Conservation (phyloP, 306 rosid species). For the Nissolia schottii region DNA sequence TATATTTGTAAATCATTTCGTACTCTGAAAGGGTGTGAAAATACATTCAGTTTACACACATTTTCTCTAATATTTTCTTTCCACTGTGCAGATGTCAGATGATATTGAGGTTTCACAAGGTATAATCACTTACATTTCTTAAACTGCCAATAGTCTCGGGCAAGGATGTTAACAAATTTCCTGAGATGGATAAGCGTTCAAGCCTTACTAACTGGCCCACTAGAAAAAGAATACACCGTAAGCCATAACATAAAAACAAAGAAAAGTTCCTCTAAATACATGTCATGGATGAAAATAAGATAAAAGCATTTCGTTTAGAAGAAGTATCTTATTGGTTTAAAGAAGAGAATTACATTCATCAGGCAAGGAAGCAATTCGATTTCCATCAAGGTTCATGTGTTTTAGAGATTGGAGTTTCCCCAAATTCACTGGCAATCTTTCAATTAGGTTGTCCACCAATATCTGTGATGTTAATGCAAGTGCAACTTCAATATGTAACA, state of each 20-base stretch:
- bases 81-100: conserved; percentile 21
- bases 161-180: conserved; percentile 56
- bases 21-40: too few species aligned
- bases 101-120: conserved; percentile 14
- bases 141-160: conserved; percentile 94
- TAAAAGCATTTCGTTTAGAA: background rate
- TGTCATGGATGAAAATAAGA: conserved; percentile 1
- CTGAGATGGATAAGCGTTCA: conserved; percentile 74
- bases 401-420: conserved; percentile 90
- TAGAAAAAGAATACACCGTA: conserved; percentile 29
- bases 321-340: conserved; percentile 28
- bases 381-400: conserved; percentile 78
- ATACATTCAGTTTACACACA: too few species aligned
- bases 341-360: conserved; percentile 93
- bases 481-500: conserved; percentile 15
- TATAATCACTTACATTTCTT: conserved; percentile 67
- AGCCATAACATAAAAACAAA: conserved; percentile 14
- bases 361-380: conserved; percentile 75
- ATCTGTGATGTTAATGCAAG: conserved; percentile 49
- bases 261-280: background rate
- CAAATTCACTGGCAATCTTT: conserved; percentile 75
- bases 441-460: conserved; percentile 75
- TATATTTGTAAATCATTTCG: too few species aligned
- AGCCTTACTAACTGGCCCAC: conserved; percentile 97
- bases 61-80: too few species aligned